Evolutionary conservation across 371 early-diverging fungal species (phyloP).

Genomic region (Actinomortierella ambigua): DNA sequence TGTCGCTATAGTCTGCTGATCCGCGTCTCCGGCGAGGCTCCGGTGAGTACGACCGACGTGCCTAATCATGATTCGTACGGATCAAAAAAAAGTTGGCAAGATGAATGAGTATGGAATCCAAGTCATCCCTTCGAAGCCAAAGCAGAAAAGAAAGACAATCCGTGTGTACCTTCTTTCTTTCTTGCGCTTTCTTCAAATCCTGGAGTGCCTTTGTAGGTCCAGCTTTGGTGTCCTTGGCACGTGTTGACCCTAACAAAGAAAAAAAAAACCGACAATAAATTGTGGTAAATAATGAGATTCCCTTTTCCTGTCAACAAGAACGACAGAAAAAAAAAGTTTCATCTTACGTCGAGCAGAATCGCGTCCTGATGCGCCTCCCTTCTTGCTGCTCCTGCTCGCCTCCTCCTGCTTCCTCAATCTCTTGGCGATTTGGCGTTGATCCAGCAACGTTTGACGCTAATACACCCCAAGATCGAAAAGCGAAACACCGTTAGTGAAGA

Average conservation of each 20-base stretch:
- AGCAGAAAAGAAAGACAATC: neutral
- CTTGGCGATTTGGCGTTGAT: conserved; percentile 63
- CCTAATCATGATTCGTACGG: conserved; percentile 8
- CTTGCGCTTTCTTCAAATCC: conserved; percentile 41
- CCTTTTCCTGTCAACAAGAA: neutral
- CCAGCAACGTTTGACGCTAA: conserved; percentile 45
- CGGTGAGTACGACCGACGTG: conserved; percentile 43
- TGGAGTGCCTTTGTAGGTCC: conserved; percentile 39
- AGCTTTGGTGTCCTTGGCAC: conserved; percentile 56
- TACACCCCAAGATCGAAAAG: neutral
- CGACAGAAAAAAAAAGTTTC: neutral
- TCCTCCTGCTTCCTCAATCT: conserved; percentile 54
- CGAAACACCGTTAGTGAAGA: neutral
- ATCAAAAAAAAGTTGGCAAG: neutral
- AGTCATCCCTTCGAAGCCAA: too few species aligned
- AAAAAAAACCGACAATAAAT: neutral
- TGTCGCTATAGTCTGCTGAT: conserved; percentile 37
- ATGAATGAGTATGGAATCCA: neutral
- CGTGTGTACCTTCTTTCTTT: conserved; percentile 34
- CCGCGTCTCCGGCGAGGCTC: conserved; percentile 38
- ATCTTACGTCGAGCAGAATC: conserved; percentile 60
- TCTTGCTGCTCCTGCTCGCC: conserved; percentile 53
- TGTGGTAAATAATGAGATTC: neutral
- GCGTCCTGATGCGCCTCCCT: conserved; percentile 29
- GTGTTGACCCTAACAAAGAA: conserved; percentile 54